Evolutionary conservation across 768 basidiomycete species (phyloP), one percentile per base, ranked within the genome.

Genomic region (Lactarius hatsudake): DNA sequence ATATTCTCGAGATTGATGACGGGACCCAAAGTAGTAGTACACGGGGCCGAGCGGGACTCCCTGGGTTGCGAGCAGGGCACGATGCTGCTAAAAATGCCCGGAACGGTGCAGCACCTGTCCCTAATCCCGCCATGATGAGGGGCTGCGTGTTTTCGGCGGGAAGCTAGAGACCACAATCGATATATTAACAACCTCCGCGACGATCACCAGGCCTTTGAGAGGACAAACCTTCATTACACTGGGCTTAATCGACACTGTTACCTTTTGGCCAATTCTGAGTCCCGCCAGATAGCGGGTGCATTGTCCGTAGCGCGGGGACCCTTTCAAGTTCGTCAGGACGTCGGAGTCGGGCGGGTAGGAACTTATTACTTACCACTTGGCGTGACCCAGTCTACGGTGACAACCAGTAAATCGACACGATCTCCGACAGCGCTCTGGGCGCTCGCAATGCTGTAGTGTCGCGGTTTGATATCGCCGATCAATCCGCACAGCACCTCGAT

Each of bases 21-120:
- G 93, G 65, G 96, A 95, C 64, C 97, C 97, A 76, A 99, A 99
- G 83, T 99, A 99, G 82, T 99, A 98, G 76, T 98, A 89, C 12
- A 94, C 85, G 2, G 96, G 96, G 0, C 97, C 97, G 66, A 97
- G 86, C 60, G 90, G 82, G 70, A 89, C 80, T 32, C 90, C 89
- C 74, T 92, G 88, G 36, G 86, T 78, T 36, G 84, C 82, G 64
- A 95, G 88, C 84, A 83, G 87, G 8, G 94, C 94, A 65, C 96
- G 89, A 78, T 99, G 88, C 76, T 99, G 97, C 68, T n/a, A 98
- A 87, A 85, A 98, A 99, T 8, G 97, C 97, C 65, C 97, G 93
- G 91, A 99, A 99, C 28, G 97, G 97, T 13, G 97, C 97, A 10
- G 95, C 97, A 64, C 96, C 97, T 4, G 97, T 99, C 59, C 97